A percentile compares a stretch with the other conserved stretches of the same genome.
phyloP scores from a whole-genome alignment of 140 eudicot genomes.

The Ambrosia hybrid region DNA sequence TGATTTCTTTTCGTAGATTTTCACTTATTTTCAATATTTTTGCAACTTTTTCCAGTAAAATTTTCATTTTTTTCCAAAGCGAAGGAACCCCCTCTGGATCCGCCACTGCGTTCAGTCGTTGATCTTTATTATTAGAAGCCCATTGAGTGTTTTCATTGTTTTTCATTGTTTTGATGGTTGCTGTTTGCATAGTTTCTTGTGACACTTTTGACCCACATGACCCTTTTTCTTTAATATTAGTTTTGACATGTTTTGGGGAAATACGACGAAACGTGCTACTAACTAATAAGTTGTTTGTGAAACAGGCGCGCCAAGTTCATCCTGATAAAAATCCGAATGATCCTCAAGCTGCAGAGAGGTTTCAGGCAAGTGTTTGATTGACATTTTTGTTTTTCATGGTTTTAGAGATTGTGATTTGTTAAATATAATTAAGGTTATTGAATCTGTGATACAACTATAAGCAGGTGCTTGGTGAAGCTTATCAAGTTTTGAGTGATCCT shows the following conservation, averaged over 20 bases:
- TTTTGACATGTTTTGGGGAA: not conserved
- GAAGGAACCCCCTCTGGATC: too few relatives aligned
- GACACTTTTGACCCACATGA: not conserved
- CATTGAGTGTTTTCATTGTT: too few relatives aligned
- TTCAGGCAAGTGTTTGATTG: constrained; percentile 61
- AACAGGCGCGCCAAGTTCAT: constrained; percentile 95
- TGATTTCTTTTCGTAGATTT: too few relatives aligned
- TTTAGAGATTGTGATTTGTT: not conserved
- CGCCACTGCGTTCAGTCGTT: too few relatives aligned
- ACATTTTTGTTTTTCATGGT: not conserved
- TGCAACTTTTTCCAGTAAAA: too few relatives aligned
- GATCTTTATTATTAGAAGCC: too few relatives aligned
- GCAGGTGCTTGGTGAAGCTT: constrained; percentile 95
- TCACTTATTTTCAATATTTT: too few relatives aligned
- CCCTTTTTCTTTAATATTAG: not conserved
- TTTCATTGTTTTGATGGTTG: not conserved
- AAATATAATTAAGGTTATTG: not conserved
- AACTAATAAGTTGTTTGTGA: constrained; percentile 10
- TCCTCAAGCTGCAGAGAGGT: constrained; percentile 90
- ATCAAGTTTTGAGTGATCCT: constrained; percentile 96
- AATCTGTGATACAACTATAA: not conserved
- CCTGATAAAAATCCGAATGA: constrained; percentile 95
- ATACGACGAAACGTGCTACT: not conserved
- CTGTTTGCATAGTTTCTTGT: not conserved
- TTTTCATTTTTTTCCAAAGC: too few relatives aligned